A percentile compares a stretch with the other conserved stretches of the same genome.
phyloP scores from a whole-genome alignment of 495 filamentous ascomycete species.

The Neurospora cerealis region DNA sequence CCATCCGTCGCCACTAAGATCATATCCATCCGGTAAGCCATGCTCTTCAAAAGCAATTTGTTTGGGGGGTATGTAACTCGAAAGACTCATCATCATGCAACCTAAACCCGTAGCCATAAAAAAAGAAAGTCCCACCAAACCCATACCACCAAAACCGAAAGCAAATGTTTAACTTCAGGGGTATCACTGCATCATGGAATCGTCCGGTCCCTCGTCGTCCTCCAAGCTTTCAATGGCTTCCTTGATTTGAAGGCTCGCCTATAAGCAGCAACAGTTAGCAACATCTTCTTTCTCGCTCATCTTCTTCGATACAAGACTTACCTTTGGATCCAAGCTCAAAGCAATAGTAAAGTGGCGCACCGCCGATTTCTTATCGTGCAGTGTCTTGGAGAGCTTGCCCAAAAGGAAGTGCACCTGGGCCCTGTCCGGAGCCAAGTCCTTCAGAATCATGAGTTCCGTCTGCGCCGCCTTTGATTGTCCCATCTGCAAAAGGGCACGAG shows the following conservation, averaged over 20 bases:
- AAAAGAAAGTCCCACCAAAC: neutral
- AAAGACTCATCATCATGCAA: neutral
- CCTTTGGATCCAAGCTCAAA: constrained; percentile 93
- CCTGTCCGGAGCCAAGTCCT: constrained; percentile 86
- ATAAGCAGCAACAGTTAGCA: constrained; percentile 14
- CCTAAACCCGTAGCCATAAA: neutral
- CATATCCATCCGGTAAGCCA: neutral
- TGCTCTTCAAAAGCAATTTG: neutral
- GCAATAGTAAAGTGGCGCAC: constrained; percentile 91
- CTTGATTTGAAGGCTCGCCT: constrained; percentile 89
- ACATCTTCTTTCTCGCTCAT: neutral
- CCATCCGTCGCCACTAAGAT: neutral
- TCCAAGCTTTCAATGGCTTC: constrained; percentile 83
- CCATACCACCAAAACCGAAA: neutral
- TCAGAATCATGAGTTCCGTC: constrained; percentile 68
- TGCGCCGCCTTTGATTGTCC: constrained; percentile 60
- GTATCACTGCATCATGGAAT: constrained; percentile 41
- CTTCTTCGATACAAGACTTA: constrained; percentile 25
- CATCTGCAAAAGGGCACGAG: constrained; percentile 74
- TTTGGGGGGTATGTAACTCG: neutral
- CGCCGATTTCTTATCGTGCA: constrained; percentile 68
- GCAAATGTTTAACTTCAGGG: constrained; percentile 13
- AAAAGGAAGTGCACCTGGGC: constrained; percentile 92
- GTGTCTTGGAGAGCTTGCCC: constrained; percentile 72
- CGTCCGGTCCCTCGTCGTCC: constrained; percentile 72